Conservation (phyloP, 345 rosid genomes). For the Aquilaria malaccensis region DNA sequence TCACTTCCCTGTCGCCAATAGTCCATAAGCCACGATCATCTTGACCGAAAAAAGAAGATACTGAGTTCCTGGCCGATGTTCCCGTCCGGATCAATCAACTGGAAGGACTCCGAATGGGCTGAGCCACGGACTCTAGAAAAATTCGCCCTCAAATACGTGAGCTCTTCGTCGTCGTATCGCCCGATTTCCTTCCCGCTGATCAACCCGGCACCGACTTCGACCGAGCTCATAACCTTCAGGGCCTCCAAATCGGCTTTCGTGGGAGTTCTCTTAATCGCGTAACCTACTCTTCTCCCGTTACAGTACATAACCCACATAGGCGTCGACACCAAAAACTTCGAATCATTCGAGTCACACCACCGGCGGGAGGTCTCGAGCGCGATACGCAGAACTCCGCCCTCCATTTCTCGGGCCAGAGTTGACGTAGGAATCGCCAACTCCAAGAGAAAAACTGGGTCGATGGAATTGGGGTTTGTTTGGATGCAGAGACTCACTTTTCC, state of each 20-base stretch:
- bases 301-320: conserved; percentile 57
- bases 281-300: conserved; percentile 65
- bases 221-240: conserved; percentile 37
- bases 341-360: background rate
- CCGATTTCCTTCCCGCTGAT: conserved; percentile 38
- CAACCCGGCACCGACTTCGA: conserved; percentile 54
- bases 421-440: conserved; percentile 50
- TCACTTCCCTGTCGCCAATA: too few species aligned
- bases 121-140: conserved; percentile 46
- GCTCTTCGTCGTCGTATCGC: conserved; percentile 30
- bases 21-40: background rate
- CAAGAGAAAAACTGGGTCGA: conserved; percentile 39
- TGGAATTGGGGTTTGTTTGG: conserved; percentile 40
- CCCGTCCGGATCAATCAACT: conserved; percentile 65
- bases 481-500: conserved; percentile 58
- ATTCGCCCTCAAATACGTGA: conserved; percentile 60
- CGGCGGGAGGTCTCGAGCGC: conserved; percentile 34
- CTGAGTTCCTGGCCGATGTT: conserved; percentile 73
- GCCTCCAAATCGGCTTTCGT: conserved; percentile 40
- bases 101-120: conserved; percentile 53
- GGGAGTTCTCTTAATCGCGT: conserved; percentile 44
- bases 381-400: conserved; percentile 49
- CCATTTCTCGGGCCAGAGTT: conserved; percentile 60
- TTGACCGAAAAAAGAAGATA: conserved; percentile 45
- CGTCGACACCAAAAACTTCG: conserved; percentile 25